Evolutionary conservation across 2,329 filamentous ascomycete genomes (phyloP), one percentile per base, ranked within the genome.

Genomic region (Juglanconis sp.): DNA sequence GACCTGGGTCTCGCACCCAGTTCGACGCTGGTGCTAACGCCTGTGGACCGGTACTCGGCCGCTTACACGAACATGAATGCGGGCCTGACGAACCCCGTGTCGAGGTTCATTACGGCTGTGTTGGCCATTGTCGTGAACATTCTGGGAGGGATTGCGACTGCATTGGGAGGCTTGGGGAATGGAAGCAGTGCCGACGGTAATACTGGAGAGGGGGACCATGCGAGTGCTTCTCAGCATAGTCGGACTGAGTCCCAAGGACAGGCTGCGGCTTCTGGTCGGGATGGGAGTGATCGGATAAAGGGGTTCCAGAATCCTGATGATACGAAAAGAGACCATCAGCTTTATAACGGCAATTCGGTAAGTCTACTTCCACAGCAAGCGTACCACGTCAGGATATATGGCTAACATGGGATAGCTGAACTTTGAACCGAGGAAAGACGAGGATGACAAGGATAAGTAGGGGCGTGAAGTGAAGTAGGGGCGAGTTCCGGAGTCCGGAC

Each of bases 301-400:
- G 86, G 82, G 1, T 72, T 87, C 57, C 74, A 76, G 64, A 83
- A 87, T 61, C 77, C 81, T 44, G 76, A 81, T 24, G 78, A 83
- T 63, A 77, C 80, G 44, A 78, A 79, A 56, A 74, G 83, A 58
- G 81, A 87, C 64, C 82, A 86, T 49, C 88, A 96, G 69, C 83
- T 96, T 51, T 96, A 97, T 71, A 97, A 97, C 69, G 93, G 93
- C 1, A 97, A 96, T 70, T 91, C 91, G 71, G 90, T 93, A 79
- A 74, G 85, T 76, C n/a, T 9, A 49, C 2, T 40, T 17, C 6
- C 9, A 15, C 34, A 34, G 15, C 34, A 10, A 51, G 7, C 48
- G 15, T n/a, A 3, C 15, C 10, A 31, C 11, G 4, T n/a, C 10
- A 9, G 13, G 3, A 3, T 11, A 35, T 13, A 10, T 15, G 30